Conservation (phyloP, 306 rosid genomes). For the Ceratonia siliqua region DNA sequence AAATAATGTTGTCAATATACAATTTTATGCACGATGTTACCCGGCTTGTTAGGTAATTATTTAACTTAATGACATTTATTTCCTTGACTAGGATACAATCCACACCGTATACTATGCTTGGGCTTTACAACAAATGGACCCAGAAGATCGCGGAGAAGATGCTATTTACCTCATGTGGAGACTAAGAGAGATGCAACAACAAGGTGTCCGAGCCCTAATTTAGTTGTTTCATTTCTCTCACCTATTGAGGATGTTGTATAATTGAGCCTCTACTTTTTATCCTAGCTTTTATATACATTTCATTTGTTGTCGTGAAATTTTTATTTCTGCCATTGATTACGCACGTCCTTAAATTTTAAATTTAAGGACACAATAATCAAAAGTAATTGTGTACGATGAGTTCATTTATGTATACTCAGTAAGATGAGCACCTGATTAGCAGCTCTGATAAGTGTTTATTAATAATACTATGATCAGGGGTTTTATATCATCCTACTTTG, state of each 20-base stretch:
- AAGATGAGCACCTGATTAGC: not conserved
- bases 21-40: conserved; percentile 11
- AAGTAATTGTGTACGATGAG: not conserved
- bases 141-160: conserved; percentile 70
- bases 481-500: no score
- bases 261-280: conserved; percentile 19
- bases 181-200: conserved; percentile 80
- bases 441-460: no score
- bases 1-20: not conserved
- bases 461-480: no score
- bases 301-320: conserved; percentile 11
- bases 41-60: not conserved
- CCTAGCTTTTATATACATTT: not conserved
- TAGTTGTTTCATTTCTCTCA: conserved; percentile 30
- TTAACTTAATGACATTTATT: not conserved
- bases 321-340: not conserved
- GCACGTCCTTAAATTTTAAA: not conserved
- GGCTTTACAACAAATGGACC: conserved; percentile 89
- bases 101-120: conserved; percentile 75
- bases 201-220: conserved; percentile 76
- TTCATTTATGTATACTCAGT: not conserved
- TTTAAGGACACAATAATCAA: not conserved
- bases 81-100: conserved; percentile 66
- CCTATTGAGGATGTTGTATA: conserved; percentile 39
- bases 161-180: conserved; percentile 78